phyloP scores from a whole-genome alignment of 495 filamentous ascomycete species.

The Acidomyces sp. region DNA sequence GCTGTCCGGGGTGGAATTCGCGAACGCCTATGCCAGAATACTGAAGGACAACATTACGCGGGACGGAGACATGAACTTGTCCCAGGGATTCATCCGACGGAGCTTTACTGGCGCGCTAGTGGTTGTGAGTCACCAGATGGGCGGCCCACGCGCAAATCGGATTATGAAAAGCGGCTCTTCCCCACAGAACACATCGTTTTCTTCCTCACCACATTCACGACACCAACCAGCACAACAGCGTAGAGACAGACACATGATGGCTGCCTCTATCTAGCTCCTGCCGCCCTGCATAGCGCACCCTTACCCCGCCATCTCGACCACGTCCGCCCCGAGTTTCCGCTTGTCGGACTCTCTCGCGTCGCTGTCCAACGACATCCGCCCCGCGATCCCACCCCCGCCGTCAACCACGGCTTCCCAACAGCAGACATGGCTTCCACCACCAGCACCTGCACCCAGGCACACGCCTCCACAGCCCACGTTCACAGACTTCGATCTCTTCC shows the following conservation, averaged over 20 bases:
- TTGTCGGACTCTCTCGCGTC: slow-evolving; percentile 43
- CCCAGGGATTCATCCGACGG: no score
- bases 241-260: slow-evolving; percentile 31
- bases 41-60: no score
- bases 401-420: slow-evolving; percentile 52
- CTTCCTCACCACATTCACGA: slow-evolving; percentile 27
- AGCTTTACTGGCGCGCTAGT: no score
- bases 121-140: slow-evolving; percentile 1
- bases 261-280: slow-evolving; percentile 32
- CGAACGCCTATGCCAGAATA: no score
- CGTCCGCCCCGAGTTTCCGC: slow-evolving; percentile 28
- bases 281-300: slow-evolving; percentile 13
- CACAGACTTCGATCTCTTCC: slow-evolving; percentile 34
- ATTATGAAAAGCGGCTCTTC: no score
- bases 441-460: slow-evolving; percentile 31
- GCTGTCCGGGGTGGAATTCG: no score
- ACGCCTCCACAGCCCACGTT: slow-evolving; percentile 27
- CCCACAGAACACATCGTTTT: slow-evolving; percentile 15
- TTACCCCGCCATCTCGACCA: slow-evolving; percentile 13
- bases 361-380: slow-evolving; percentile 32
- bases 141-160: no score
- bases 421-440: slow-evolving; percentile 50
- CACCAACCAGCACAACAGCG: slow-evolving; percentile 27
- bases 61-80: no score
- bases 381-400: slow-evolving; percentile 44